These are phyloP conservation scores for Pelagophyceae sp. DNA, from an alignment of 352 stramenopile species.

Conservation along the genomic window DNA sequence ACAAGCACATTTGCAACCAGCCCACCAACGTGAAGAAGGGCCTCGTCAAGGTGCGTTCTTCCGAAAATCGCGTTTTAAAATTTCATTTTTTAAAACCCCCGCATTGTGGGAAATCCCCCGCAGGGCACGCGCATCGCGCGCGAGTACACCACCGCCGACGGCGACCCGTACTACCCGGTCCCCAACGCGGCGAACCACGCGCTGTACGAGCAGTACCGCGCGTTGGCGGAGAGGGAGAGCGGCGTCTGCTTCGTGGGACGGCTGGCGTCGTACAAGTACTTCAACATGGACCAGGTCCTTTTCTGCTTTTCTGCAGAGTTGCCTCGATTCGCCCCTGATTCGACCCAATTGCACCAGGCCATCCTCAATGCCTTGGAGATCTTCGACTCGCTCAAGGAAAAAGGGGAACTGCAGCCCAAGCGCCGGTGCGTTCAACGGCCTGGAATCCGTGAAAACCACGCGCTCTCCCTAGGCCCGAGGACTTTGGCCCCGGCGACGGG, in stretches of 20 bases:
- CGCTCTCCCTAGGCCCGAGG: slow-evolving; percentile 1
- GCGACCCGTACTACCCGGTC: slow-evolving; percentile 48
- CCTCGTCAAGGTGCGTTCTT: slow-evolving; percentile 28
- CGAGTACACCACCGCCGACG: slow-evolving; percentile 29
- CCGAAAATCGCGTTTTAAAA: no score
- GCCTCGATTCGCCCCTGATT: background rate
- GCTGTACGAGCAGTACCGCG: slow-evolving; percentile 50
- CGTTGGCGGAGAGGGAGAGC: slow-evolving; percentile 40
- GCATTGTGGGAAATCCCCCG: no score
- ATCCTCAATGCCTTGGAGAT: slow-evolving; percentile 59
- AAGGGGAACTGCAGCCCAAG: background rate
- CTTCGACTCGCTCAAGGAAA: slow-evolving; percentile 38
- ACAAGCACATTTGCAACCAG: slow-evolving; percentile 51
- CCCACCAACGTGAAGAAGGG: slow-evolving; percentile 8
- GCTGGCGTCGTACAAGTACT: slow-evolving; percentile 67
- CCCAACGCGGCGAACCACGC: slow-evolving; percentile 45
- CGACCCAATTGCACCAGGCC: slow-evolving; percentile 27
- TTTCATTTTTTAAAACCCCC: no score
- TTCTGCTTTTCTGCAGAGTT: no score
- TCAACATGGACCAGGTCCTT: slow-evolving; percentile 55
- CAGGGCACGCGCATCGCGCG: slow-evolving; percentile 27
- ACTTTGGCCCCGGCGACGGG: slow-evolving; percentile 20
- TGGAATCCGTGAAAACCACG: background rate
- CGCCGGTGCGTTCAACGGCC: no score
- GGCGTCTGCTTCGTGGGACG: slow-evolving; percentile 56